Evolutionary conservation across 2,329 filamentous ascomycete species (phyloP), one percentile per base, ranked within the genome.

Genomic region (Lachnellula suecica): DNA sequence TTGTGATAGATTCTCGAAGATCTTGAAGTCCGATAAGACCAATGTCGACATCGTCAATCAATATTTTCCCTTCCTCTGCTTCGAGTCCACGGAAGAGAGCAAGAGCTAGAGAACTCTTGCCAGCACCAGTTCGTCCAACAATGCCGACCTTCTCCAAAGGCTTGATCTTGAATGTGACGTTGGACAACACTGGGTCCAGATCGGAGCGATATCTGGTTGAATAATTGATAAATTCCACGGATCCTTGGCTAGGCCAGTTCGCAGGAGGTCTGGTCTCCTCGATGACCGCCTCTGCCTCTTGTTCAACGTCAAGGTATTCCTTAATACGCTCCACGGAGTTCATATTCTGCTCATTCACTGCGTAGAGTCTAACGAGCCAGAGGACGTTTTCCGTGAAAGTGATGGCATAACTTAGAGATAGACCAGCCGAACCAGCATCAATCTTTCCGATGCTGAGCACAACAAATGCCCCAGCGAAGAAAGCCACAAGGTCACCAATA

Each of bases 321-420:
- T 96, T 95, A 67, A 99, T 87, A 66, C 94, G 89, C 73, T 99
- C 94, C 44, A 97, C 92, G 2, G 93, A 93, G 72, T 99, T 99
- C 94, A 99, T 97, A 72, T 97, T 97, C 72, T 99, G 94, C 73
- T 99, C 94, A 65, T 97, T 97, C 67, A 89, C 84, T 0, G 92
- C 88, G 69, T 99, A 99, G 13, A 97, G 79, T 43, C 94, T 87
- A 25, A 99, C 92, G 50, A 97, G 85, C 94, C 94, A 99, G 17
- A 99, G 75, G 6, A 99, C 88, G 60, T 96, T 97, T 70, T 99
- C 94, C 0, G 92, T 96, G 66, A 99, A 99, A 1, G 90, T 93
- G 61, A 99, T 90, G 15, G 94, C 94, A 66, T 99, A 99, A 46
- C 91, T 96, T 64, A 99, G 77, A 4, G 94, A 96, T 57, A 99